Evolutionary conservation across 1,139 yeast genomes (phyloP), one percentile per base, ranked within the genome.

Genomic region (Magnusiomyces tetraspermus): DNA sequence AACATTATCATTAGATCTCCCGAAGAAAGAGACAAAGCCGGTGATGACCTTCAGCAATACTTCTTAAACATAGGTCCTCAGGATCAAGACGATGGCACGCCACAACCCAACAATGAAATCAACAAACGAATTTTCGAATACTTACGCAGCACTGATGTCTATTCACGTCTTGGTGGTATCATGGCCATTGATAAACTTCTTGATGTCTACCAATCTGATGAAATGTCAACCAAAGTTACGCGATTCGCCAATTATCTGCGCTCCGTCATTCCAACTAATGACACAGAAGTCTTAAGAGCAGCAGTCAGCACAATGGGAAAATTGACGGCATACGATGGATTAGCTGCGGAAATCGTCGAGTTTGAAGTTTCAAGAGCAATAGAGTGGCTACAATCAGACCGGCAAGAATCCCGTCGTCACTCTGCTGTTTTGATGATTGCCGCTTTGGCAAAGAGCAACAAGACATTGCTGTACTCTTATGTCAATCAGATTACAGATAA

Each of bases 321-420:
- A 60, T 72, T 92, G 58, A 95, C 97, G 0, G 80, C 84, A 1
- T 90, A 95, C 0, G 95, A 96, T 26, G 94, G 95, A 0, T 71
- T 89, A 53, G 87, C 96, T 0, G 89, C 95, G 0, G 97, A 89
- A 53, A 84, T 92, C 67, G 97, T 92, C 30, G 97, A 90, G 58
- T 85, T 82, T 61, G 97, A 92, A 66, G 94, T 94, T 13, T 86
- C 85, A 63, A 76, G 89, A 53, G 89, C 96, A 47, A 75, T 90
- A 51, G 97, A 92, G 67, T 85, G 97, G 95, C 76, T 92, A 37
- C 90, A 85, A 54, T 76, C 83, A 23, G 90, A 84, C 60, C 83
- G 87, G 60, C 90, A 85, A 63, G 96, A 88, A 61, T 53, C 59
- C 2, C 78, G 95, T 62, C 78, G 95, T 58, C 96, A 89, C 67